Evolutionary conservation across 768 basidiomycete species (phyloP).

Genomic region (Hemileccinum rubropunctum): DNA sequence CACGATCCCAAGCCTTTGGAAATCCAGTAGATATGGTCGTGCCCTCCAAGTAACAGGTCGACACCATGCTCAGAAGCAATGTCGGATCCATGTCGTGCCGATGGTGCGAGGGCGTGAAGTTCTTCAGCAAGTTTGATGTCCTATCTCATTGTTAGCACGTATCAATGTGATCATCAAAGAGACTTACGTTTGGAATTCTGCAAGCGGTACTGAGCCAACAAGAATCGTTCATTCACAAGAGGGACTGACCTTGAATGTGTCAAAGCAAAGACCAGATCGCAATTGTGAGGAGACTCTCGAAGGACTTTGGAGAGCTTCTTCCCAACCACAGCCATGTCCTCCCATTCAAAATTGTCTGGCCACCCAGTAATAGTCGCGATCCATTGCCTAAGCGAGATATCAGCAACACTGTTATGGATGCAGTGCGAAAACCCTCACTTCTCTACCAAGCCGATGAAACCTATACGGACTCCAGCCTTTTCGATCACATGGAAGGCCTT

Average conservation of each 20-base stretch:
- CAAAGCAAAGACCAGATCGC: constrained; percentile 78
- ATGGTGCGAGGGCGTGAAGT: constrained; percentile 55
- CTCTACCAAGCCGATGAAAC: too few species aligned
- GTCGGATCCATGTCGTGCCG: constrained; percentile 39
- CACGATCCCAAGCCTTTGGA: constrained; percentile 61
- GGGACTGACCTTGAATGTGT: too few species aligned
- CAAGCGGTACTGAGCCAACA: too few species aligned
- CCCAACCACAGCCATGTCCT: constrained; percentile 67
- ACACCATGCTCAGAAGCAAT: constrained; percentile 63
- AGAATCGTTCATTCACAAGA: too few species aligned
- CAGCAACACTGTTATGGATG: too few species aligned
- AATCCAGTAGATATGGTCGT: constrained; percentile 78
- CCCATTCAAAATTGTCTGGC: constrained; percentile 71
- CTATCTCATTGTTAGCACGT: constrained; percentile 33
- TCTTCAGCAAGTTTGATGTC: constrained; percentile 65
- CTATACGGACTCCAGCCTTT: too few species aligned
- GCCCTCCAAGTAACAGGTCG: constrained; percentile 78
- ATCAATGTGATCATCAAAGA: too few species aligned
- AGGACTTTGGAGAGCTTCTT: constrained; percentile 64
- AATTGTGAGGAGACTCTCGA: constrained; percentile 63
- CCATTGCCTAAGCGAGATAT: constrained; percentile 61
- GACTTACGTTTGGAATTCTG: constrained; percentile 17
- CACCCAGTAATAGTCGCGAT: constrained; percentile 81
- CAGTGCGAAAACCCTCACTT: not conserved
- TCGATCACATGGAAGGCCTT: too few species aligned